Evolutionary conservation across 306 rosid species (phyloP), one percentile per base, ranked within the genome.

Genomic region (Glycine soja): DNA sequence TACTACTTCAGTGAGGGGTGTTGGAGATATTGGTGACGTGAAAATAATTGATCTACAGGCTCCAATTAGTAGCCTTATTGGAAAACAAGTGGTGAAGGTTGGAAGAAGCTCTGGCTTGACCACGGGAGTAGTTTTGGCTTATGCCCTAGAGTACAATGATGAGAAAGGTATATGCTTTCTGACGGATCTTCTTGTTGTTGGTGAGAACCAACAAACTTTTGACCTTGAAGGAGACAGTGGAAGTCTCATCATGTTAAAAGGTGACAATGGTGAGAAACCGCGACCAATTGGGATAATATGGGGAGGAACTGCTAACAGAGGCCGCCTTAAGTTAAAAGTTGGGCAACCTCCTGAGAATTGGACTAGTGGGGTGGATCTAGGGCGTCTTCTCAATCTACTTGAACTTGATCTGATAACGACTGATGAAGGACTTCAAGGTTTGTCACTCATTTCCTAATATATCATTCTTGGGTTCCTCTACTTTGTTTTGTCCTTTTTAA

Each of bases 211-310:
- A 84, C 99, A 96, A 76, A 96, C 97, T 46, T 96, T 96, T 77
- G 99, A 96, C 78, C 99, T 96, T 34, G 98, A 96, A 88, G 99
- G 98, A 82, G 99, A 96, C 83, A 96, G 99, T 54, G 99, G 99
- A 80, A 93, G 99, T 62, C 97, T 96, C 79, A 96, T 96, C 72
- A 86, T 93, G 89, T 87, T 96, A 15, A 93, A 92, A 87, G 97
- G 99, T 45, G 94, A 88, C 70, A 81, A 87, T 72, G 89, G 91
- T 52, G 97, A 92, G 84, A 96, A 90, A 80, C 97, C 97, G 53
- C 88, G 77, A 5, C 97, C 98, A 4, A 93, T 96, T 30, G 99
- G 99, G 82, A 96, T 93, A 87, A 96, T 96, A 77, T 96, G 99
- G 99, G 99, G 99, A 54, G 99, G 99, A 77, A 96, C 99, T 63